Conservation (phyloP, 495 filamentous ascomycete species). For the Trichoderma parareesei region DNA sequence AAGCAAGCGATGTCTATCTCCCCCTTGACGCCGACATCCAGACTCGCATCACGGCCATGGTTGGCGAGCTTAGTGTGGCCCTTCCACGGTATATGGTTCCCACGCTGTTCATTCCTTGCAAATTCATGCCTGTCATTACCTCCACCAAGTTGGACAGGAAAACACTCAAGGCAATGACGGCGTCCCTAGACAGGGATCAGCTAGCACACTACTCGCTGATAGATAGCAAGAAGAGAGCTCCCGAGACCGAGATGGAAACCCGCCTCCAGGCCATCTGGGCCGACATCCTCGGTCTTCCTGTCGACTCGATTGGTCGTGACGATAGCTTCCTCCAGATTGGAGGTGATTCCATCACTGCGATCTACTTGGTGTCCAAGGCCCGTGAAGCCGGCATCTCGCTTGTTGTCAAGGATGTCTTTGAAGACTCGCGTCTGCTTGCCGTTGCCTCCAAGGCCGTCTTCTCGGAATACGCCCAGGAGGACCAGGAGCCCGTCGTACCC, state of each 20-base stretch:
- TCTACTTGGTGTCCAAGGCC: conserved; percentile 28
- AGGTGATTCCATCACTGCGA: conserved; percentile 33
- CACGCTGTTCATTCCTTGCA: conserved; percentile 25
- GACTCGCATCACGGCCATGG: conserved; percentile 59
- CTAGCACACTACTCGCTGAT: conserved; percentile 22
- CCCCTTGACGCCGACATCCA: background rate
- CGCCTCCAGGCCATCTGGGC: conserved; percentile 20
- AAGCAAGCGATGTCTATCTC: conserved; percentile 4
- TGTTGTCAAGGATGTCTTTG: conserved; percentile 19
- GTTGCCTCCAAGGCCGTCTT: conserved; percentile 3
- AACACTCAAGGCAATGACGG: background rate
- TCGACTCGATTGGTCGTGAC: conserved; percentile 34
- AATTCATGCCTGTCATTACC: conserved; percentile 14
- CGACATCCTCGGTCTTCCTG: conserved; percentile 30
- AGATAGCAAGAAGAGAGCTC: conserved; percentile 14
- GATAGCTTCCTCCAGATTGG: conserved; percentile 35
- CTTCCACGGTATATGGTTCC: conserved; percentile 63
- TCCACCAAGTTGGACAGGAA: conserved; percentile 10
- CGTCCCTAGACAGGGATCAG: background rate
- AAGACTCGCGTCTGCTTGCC: background rate
- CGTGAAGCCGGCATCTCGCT: conserved; percentile 34
- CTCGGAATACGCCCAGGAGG: background rate
- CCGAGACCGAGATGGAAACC: conserved; percentile 11
- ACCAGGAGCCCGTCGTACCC: background rate
- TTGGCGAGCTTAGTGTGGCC: conserved; percentile 89